Evolutionary conservation across 148 eudicot genomes (phyloP).

Genomic region (Drosera capensis): DNA sequence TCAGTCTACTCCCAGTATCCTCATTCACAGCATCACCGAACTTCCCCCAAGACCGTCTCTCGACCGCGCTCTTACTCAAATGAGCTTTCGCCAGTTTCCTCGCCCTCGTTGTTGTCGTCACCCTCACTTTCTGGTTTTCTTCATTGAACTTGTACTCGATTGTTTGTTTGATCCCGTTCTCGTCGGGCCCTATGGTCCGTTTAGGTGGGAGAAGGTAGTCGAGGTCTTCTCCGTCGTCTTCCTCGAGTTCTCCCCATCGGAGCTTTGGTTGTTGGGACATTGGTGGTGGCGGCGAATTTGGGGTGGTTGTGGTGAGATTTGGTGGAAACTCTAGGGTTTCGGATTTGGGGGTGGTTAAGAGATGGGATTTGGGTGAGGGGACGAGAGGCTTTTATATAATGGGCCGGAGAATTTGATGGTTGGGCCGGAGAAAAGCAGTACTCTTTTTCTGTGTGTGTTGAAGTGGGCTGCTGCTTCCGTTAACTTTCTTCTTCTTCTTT

Average conservation of each 20-base stretch:
- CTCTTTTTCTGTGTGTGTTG: too few relatives aligned
- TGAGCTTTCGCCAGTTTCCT: conserved; percentile 56
- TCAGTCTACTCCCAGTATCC: conserved; percentile 44
- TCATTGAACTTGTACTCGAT: conserved; percentile 61
- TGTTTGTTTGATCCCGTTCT: conserved; percentile 48
- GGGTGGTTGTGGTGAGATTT: too few relatives aligned
- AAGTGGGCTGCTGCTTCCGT: too few relatives aligned
- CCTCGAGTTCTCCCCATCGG: conserved; percentile 61
- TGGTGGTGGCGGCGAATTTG: background rate
- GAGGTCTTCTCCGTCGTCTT: conserved; percentile 41
- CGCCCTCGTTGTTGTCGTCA: conserved; percentile 46
- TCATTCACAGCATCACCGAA: conserved; percentile 70
- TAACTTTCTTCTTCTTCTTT: too few relatives aligned
- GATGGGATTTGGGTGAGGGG: too few relatives aligned
- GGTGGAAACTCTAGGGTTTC: too few relatives aligned
- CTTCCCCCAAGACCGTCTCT: conserved; percentile 61
- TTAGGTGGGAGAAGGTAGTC: conserved; percentile 51
- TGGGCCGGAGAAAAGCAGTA: too few relatives aligned
- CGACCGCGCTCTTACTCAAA: conserved; percentile 57
- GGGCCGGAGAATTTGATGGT: too few relatives aligned
- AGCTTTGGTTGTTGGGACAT: conserved; percentile 11
- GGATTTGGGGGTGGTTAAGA: too few relatives aligned
- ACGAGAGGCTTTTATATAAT: too few relatives aligned
- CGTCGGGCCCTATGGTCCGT: conserved; percentile 58
- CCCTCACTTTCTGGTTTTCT: conserved; percentile 56